These are phyloP conservation scores for Xylaria curta DNA, from an alignment of 495 filamentous ascomycete genomes.

Conservation along the genomic window DNA sequence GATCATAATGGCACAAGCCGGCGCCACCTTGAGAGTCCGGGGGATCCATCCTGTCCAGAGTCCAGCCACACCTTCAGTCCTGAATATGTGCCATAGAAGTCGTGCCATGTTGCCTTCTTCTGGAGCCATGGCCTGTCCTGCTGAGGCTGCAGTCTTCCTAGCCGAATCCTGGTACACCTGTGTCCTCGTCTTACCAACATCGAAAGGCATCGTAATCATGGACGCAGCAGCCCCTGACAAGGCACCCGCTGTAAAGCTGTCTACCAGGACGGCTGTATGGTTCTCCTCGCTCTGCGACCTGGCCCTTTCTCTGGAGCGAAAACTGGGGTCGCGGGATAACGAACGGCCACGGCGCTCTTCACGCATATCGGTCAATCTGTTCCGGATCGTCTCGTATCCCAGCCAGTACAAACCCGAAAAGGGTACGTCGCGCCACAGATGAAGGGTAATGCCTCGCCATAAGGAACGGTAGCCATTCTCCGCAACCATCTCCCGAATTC, in stretches of 20 bases:
- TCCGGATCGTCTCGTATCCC: constrained; percentile 87
- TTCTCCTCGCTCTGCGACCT: constrained; percentile 60
- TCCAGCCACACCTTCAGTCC: constrained; percentile 77
- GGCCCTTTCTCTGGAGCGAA: constrained; percentile 46
- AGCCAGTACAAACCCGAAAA: constrained; percentile 98
- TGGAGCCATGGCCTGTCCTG: constrained; percentile 55
- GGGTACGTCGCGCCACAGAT: constrained; percentile 95
- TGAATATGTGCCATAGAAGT: constrained; percentile 87
- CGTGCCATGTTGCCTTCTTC: constrained; percentile 76
- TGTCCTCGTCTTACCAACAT: constrained; percentile 94
- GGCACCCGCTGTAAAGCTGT: constrained; percentile 88
- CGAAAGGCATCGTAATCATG: constrained; percentile 92
- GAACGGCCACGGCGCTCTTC: constrained; percentile 53
- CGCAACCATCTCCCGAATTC: constrained; percentile 78
- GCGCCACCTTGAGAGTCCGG: constrained; percentile 90
- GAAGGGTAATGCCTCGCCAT: constrained; percentile 92
- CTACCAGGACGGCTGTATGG: constrained; percentile 75
- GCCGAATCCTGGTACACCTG: constrained; percentile 72
- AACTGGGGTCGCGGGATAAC: constrained; percentile 36
- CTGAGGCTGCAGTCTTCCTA: constrained; percentile 33
- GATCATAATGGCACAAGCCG: constrained; percentile 99
- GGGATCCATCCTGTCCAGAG: constrained; percentile 92
- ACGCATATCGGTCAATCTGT: constrained; percentile 66
- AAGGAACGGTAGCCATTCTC: constrained; percentile 77
- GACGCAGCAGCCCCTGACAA: constrained; percentile 83